phyloP scores from a whole-genome alignment of 208 protist species.

The Trypanosoma lewisi region DNA sequence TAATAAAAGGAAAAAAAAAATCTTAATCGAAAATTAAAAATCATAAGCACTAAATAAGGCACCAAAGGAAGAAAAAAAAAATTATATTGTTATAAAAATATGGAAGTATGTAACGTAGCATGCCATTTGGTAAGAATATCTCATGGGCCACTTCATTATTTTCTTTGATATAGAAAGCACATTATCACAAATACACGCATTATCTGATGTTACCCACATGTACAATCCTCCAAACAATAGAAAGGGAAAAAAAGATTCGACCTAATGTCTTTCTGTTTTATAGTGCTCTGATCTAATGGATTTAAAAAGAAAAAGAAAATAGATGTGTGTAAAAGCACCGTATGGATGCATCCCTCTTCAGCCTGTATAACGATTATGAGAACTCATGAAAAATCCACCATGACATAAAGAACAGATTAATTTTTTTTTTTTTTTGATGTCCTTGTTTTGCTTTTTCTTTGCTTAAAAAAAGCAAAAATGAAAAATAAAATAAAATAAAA shows the following conservation, averaged over 20 bases:
- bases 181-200: background rate
- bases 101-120: background rate
- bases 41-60: background rate
- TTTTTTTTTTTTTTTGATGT: slow-evolving; percentile 5
- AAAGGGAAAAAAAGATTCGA: slow-evolving; percentile 3
- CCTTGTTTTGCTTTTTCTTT: background rate
- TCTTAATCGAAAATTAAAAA: background rate
- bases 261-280: too few species aligned
- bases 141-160: background rate
- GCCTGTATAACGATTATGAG: background rate
- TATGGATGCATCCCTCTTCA: too few species aligned
- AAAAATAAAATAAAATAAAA: background rate
- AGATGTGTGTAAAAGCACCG: too few species aligned
- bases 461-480: slow-evolving; percentile 1
- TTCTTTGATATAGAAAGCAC: background rate
- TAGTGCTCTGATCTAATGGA: too few species aligned
- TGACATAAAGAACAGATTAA: background rate
- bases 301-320: too few species aligned
- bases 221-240: background rate
- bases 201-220: background rate
- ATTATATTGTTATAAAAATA: background rate
- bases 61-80: slow-evolving; percentile 9
- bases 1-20: slow-evolving; percentile 7
- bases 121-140: background rate
- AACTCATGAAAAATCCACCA: background rate